Base-by-base conservation (phyloP, 2,329 filamentous ascomycete genomes). In the Curvularia hawaiiensis region DNA sequence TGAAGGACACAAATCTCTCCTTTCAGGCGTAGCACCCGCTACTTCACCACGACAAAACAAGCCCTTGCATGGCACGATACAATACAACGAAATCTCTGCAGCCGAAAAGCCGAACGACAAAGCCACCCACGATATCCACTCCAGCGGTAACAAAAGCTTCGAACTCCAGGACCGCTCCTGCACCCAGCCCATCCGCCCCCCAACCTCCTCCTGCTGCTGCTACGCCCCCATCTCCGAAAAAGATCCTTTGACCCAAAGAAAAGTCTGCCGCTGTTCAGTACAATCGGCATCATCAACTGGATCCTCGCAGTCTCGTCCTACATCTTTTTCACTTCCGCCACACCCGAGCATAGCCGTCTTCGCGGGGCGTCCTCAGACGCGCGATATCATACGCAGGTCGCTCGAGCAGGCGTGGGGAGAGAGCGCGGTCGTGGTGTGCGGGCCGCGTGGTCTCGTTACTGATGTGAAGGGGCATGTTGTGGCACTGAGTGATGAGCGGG, bases 371-470 rank as follows among this genome's bases (percentile, higher is more conserved):
- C 86, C 86, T 0, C 74, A 80, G 22, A 74, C 82, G 4, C 75
- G 75, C 18, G 77, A 75, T 16, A 79, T 88, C 52, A 83, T 88
- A 24, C 78, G 82, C 28, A 80, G 80, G 46, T 77, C 80, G 1
- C 77, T 89, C 0, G 86, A 89, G 69, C 77, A 80, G 46, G 86
- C 86, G 0, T 70, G 80, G 12, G 87, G 87, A 2, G 87, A 90
- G 72, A 86, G 81, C 31, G 85, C 83, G 0, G 83, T 89, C 0
- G 82, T 88, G 2, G 85, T 85, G 0, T 89, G 87, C 65, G 87
- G 87, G 14, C 85, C 85, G 0, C 69, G 74, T 1, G 81, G 83
- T 0, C 68, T 89, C 46, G 80, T 83, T 3, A 78, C 81, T n/a
- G 79, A 84, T 60, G 82, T 85, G 5, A 79, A 85, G 55, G 80